A percentile compares a stretch with the other conserved stretches of the same genome.
Evolutionary conservation across 176 grass and related monocot species (phyloP).

Genomic region (Triticum timopheevii): DNA sequence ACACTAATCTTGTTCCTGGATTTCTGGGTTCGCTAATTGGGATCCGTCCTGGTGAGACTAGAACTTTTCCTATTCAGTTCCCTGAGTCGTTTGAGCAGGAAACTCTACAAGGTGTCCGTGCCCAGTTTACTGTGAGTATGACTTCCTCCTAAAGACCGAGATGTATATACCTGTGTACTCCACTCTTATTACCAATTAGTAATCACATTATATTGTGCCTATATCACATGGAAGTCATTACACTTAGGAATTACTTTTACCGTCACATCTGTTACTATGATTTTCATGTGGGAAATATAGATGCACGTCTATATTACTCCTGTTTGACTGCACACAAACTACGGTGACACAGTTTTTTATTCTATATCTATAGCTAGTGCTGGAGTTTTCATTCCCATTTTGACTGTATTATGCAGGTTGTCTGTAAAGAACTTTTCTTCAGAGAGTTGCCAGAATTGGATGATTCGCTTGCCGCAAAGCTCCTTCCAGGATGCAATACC

Average conservation of each 20-base stretch:
- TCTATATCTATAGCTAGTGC: background rate
- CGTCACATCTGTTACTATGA: background rate
- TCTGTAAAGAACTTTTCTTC: constrained; percentile 96
- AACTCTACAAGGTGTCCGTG: constrained; percentile 64
- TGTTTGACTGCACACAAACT: background rate
- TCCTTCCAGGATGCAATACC: constrained; percentile 85
- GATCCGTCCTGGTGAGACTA: constrained; percentile 77
- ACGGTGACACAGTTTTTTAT: background rate
- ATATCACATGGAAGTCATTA: background rate
- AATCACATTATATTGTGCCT: constrained; percentile 21
- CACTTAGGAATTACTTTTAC: background rate
- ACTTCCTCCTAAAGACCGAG: constrained; percentile 23
- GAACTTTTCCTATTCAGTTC: constrained; percentile 89
- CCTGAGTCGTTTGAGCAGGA: constrained; percentile 86
- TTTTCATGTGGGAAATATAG: constrained; percentile 6
- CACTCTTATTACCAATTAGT: background rate
- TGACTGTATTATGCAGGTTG: constrained; percentile 65
- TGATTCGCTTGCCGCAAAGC: constrained; percentile 74
- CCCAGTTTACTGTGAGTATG: constrained; percentile 85
- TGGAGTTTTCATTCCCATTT: constrained; percentile 7
- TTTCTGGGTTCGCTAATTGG: constrained; percentile 92
- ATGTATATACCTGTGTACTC: background rate
- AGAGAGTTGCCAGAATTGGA: constrained; percentile 81
- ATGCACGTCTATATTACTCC: background rate
- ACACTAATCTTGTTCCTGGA: constrained; percentile 69